Base-by-base conservation (phyloP, 208 protist species). In the Trypanosoma scelopori region DNA sequence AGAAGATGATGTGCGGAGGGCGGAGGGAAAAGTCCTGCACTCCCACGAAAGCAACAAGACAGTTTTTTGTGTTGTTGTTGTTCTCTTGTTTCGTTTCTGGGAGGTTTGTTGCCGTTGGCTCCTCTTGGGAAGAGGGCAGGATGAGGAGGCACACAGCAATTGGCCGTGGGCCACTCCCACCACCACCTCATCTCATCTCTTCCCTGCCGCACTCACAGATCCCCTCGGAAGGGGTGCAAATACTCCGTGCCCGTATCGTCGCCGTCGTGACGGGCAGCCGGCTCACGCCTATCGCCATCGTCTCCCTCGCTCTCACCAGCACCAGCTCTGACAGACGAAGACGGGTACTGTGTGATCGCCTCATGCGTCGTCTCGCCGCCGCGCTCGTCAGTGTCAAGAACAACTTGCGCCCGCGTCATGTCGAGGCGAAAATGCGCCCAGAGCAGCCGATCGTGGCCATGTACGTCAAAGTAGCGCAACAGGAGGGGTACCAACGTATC, bases 401-500 rank as follows among this genome's bases (percentile, higher is more conserved):
- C 20, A 66, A 82, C 65, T 47, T 55, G 25, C 6, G 60, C 63
- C 59, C 27, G 13, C 55, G 1, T 43, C n/a, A 53, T 46, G 47
- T 84, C 57, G 27, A 76, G 52, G 5, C 66, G 57, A 69, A 84
- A 79, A 20, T 56, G 53, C 7, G 66, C 73, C 55, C 63, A 53
- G 7, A 84, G 30, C 16, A 27, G 5, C 23, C 30, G 46, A 57
- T 84, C 73, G 6, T 74, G 45, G 18, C 78, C 77, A 20, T 74
- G 16, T 13, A 41, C 43, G 15, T 79, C 73, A 59, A 78, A 73
- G 55, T 85, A 82, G 39, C 63, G 53, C 18, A 88, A 49, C 5
- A 92, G 46, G 53, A 86, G 74, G 45, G 81, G 58, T 25, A 87
- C 46, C 27, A 92, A 69, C 55, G 79, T 81, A 51, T 88, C 82